Evolutionary conservation across 2,329 filamentous ascomycete genomes (phyloP).

Genomic region (Botrytis tulipae): DNA sequence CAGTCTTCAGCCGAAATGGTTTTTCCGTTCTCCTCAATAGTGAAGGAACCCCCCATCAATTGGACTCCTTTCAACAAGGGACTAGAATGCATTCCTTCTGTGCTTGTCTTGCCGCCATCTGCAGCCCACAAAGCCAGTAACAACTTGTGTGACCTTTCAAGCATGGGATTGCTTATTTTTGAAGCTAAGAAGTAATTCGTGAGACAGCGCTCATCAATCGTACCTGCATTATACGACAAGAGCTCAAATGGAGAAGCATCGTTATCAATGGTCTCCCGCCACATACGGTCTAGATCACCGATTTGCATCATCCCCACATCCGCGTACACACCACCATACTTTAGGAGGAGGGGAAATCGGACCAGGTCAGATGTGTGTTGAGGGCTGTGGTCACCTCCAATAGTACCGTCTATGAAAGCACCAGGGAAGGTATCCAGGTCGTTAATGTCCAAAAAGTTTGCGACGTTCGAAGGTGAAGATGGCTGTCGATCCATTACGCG

Average conservation of each 20-base stretch:
- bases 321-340: slow-evolving; percentile 57
- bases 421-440: slow-evolving; percentile 47
- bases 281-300: slow-evolving; percentile 54
- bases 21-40: slow-evolving; percentile 38
- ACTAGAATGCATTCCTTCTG: slow-evolving; percentile 50
- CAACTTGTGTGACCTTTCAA: slow-evolving; percentile 49
- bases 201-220: slow-evolving; percentile 40
- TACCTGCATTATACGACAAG: slow-evolving; percentile 46
- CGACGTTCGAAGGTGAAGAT: slow-evolving; percentile 48
- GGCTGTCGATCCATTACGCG: slow-evolving; percentile 49
- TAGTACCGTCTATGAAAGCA: slow-evolving; percentile 49
- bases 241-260: slow-evolving; percentile 48
- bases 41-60: slow-evolving; percentile 38
- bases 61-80: slow-evolving; percentile 48
- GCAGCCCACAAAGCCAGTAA: slow-evolving; percentile 52
- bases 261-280: slow-evolving; percentile 49
- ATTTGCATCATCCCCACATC: slow-evolving; percentile 58
- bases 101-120: slow-evolving; percentile 46
- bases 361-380: slow-evolving; percentile 60
- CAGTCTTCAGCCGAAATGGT: slow-evolving; percentile 42
- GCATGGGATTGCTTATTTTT: slow-evolving; percentile 46
- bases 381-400: slow-evolving; percentile 49
- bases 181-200: slow-evolving; percentile 51
- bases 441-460: slow-evolving; percentile 48
- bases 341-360: slow-evolving; percentile 54